A percentile compares a stretch with the other conserved stretches of the same genome.
Evolutionary conservation across 1,284 basidiomycete species (phyloP).

Genomic region (Vanrija sp.): DNA sequence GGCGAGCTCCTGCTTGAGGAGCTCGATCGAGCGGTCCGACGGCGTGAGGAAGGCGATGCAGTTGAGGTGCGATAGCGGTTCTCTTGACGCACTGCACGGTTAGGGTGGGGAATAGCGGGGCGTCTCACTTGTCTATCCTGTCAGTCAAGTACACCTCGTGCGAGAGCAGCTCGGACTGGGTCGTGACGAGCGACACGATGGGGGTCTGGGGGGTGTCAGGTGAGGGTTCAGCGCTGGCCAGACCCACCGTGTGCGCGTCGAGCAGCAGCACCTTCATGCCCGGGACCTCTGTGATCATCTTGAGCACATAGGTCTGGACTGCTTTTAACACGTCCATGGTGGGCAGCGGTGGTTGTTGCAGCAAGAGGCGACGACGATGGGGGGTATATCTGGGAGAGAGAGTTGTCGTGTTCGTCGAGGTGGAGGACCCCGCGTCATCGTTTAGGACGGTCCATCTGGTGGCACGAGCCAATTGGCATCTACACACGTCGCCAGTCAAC

Average conservation of each 20-base stretch:
- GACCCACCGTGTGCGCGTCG: slow-evolving; percentile 84
- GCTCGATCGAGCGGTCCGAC: slow-evolving; percentile 72
- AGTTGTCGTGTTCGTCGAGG: background rate
- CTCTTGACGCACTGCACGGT: slow-evolving; percentile 58
- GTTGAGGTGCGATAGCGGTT: slow-evolving; percentile 91
- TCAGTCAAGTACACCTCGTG: slow-evolving; percentile 98
- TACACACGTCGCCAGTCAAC: no score
- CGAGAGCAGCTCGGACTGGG: slow-evolving; percentile 87
- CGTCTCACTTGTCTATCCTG: slow-evolving; percentile 74
- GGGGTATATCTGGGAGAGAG: slow-evolving; percentile 52
- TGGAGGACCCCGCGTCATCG: no score
- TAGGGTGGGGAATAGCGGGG: background rate
- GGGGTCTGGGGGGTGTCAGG: slow-evolving; percentile 66
- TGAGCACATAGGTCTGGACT: slow-evolving; percentile 87
- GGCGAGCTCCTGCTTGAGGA: slow-evolving; percentile 74
- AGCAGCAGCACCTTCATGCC: slow-evolving; percentile 98
- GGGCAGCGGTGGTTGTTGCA: background rate
- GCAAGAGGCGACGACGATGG: no score
- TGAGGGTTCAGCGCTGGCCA: slow-evolving; percentile 3
- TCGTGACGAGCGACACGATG: slow-evolving; percentile 90
- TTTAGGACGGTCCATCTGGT: no score
- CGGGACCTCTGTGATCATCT: slow-evolving; percentile 77
- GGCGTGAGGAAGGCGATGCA: slow-evolving; percentile 91
- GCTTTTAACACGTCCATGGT: slow-evolving; percentile 93
- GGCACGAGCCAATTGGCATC: background rate